Percentiles rank a stretch among this genome's conserved stretches.
Evolutionary conservation across 306 rosid species (phyloP).

Genomic region (Castanopsis chinensis): DNA sequence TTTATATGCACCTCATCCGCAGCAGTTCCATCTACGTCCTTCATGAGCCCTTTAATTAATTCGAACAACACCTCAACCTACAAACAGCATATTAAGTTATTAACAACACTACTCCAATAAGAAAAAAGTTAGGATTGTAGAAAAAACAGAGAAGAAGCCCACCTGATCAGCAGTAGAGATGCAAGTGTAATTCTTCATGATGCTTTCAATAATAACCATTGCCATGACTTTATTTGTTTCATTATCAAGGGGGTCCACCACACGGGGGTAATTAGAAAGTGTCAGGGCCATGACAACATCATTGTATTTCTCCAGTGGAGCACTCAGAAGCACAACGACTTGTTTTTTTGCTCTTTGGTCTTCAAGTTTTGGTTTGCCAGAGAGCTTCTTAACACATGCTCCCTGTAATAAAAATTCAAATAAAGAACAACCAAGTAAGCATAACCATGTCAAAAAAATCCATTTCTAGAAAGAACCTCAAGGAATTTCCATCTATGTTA

Average conservation of each 20-base stretch:
- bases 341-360: constrained; percentile 91
- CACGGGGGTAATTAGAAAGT: constrained; percentile 91
- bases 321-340: constrained; percentile 90
- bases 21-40: constrained; percentile 68
- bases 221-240: constrained; percentile 97
- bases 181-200: constrained; percentile 77
- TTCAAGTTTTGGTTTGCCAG: constrained; percentile 88
- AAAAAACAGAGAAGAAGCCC: constrained; percentile 21
- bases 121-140: constrained; percentile 29
- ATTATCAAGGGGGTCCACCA: constrained; percentile 86
- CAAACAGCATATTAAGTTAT: constrained; percentile 9
- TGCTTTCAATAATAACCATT: constrained; percentile 91
- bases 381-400: constrained; percentile 84
- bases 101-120: constrained; percentile 23
- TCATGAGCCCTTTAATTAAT: constrained; percentile 87
- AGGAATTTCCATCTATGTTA: neutral
- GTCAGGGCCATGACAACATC: constrained; percentile 90
- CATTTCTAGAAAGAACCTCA: neutral
- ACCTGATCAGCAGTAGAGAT: constrained; percentile 89
- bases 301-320: constrained; percentile 94
- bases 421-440: neutral
- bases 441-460: neutral
- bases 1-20: constrained; percentile 66
- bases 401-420: constrained; percentile 52
- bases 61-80: constrained; percentile 96